A percentile compares a stretch with the other conserved stretches of the same genome.
phyloP scores from a whole-genome alignment of 805 yeast genomes.

The Starmerella bacillaris region DNA sequence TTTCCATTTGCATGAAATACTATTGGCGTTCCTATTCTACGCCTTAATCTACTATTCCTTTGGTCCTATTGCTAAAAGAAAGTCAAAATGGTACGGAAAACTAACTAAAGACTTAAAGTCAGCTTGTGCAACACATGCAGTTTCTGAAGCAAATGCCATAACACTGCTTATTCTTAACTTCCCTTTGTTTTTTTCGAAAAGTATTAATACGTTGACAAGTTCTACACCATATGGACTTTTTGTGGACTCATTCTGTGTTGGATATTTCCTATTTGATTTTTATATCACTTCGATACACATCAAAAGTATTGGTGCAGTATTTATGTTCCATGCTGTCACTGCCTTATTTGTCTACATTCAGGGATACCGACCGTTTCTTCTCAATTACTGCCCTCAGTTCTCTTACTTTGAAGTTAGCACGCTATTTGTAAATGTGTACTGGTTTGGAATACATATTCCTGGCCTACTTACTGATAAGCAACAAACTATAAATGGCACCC shows the following conservation, averaged over 20 bases:
- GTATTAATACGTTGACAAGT: constrained; percentile 45
- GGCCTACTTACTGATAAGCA: constrained; percentile 39
- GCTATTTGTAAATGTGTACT: constrained; percentile 85
- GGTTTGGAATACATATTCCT: constrained; percentile 73
- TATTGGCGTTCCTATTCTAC: constrained; percentile 43
- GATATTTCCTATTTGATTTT: constrained; percentile 85
- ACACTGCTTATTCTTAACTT: constrained; percentile 39
- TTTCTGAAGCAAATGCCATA: constrained; percentile 67
- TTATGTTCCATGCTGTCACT: constrained; percentile 65
- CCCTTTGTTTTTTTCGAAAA: constrained; percentile 47
- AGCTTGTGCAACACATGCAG: constrained; percentile 80
- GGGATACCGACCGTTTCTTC: constrained; percentile 53
- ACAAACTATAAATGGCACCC: constrained; percentile 51
- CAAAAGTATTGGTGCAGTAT: constrained; percentile 60
- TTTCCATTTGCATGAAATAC: constrained; percentile 44
- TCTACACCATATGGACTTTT: constrained; percentile 56
- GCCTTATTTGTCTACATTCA: constrained; percentile 56
- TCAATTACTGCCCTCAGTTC: constrained; percentile 68
- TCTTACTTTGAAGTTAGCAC: constrained; percentile 74
- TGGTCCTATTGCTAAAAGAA: constrained; percentile 28
- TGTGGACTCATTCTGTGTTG: constrained; percentile 52
- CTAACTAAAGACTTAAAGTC: constrained; percentile 40
- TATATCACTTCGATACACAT: constrained; percentile 45
- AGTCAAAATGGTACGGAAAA: constrained; percentile 35
- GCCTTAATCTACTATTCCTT: constrained; percentile 35